Conservation (phyloP, 345 rosid genomes). For the Hypericum perforatum region DNA sequence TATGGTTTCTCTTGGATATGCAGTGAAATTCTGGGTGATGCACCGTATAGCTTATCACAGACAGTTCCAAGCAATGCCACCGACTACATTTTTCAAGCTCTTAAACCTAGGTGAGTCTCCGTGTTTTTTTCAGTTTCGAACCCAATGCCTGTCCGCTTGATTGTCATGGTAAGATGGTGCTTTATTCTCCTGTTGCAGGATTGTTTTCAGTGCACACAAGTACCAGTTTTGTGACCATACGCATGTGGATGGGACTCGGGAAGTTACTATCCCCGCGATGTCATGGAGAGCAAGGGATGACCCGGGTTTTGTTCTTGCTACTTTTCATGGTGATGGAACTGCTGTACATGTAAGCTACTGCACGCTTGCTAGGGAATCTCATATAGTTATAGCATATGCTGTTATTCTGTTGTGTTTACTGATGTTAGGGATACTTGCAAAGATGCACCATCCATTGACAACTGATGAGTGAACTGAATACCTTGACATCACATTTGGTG, state of each 20-base stretch:
- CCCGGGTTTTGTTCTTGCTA: conserved; percentile 49
- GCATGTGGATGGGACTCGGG: conserved; percentile 51
- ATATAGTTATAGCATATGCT: conserved; percentile 23
- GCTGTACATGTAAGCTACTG: conserved; percentile 38
- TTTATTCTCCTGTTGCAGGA: conserved; percentile 21
- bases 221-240: conserved; percentile 39
- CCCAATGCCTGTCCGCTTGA: background rate
- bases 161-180: background rate
- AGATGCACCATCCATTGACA: conserved; percentile 3
- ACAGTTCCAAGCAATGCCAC: conserved; percentile 47
- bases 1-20: too few species aligned
- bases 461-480: too few species aligned
- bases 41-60: conserved; percentile 35
- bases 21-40: conserved; percentile 23
- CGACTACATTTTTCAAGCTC: conserved; percentile 56
- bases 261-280: conserved; percentile 48
- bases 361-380: conserved; percentile 44
- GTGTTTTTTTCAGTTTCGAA: background rate
- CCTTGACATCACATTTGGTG: too few species aligned
- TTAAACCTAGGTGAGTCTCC: conserved; percentile 44
- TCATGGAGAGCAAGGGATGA: conserved; percentile 45
- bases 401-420: conserved; percentile 21
- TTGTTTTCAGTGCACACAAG: conserved; percentile 42
- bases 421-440: conserved; percentile 13
- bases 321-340: conserved; percentile 23